phyloP scores from a whole-genome alignment of 202 grass and related monocot genomes.

The Hordeum pubiflorum region DNA sequence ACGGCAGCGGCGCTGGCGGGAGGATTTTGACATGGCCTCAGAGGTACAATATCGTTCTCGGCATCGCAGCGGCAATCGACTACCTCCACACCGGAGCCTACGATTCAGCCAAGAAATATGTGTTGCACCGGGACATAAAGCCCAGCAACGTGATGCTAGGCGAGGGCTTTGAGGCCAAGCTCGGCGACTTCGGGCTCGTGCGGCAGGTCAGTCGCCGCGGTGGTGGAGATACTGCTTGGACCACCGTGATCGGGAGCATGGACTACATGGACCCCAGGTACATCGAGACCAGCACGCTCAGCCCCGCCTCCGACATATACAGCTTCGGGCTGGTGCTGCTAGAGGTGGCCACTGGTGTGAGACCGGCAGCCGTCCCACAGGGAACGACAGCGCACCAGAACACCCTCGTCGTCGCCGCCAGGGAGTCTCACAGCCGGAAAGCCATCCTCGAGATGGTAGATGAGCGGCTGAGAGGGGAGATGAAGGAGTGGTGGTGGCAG shows the following conservation, averaged over 20 bases:
- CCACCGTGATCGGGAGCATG: constrained; percentile 13
- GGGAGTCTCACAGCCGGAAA: neutral
- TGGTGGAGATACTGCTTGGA: neutral
- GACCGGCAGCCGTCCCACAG: neutral
- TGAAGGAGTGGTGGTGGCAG: neutral
- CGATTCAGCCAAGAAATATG: neutral
- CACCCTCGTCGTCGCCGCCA: neutral
- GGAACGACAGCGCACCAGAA: neutral
- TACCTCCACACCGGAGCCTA: constrained; percentile 37
- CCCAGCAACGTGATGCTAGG: constrained; percentile 37
- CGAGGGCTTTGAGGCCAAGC: constrained; percentile 29
- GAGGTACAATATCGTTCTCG: constrained; percentile 28
- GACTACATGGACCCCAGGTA: constrained; percentile 39
- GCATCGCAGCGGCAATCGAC: constrained; percentile 25
- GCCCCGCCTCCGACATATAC: neutral
- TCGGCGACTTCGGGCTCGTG: constrained; percentile 45
- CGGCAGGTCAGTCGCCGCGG: constrained; percentile 1
- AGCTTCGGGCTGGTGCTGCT: neutral
- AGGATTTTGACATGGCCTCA: constrained; percentile 23
- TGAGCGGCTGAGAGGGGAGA: neutral
- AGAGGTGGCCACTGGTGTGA: neutral
- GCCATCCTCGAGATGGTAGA: constrained; percentile 6
- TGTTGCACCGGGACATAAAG: constrained; percentile 33
- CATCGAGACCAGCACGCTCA: neutral
- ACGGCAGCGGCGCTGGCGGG: neutral